Evolutionary conservation across 352 stramenopile species (phyloP).

Genomic region (Phytophthora kernoviae): DNA sequence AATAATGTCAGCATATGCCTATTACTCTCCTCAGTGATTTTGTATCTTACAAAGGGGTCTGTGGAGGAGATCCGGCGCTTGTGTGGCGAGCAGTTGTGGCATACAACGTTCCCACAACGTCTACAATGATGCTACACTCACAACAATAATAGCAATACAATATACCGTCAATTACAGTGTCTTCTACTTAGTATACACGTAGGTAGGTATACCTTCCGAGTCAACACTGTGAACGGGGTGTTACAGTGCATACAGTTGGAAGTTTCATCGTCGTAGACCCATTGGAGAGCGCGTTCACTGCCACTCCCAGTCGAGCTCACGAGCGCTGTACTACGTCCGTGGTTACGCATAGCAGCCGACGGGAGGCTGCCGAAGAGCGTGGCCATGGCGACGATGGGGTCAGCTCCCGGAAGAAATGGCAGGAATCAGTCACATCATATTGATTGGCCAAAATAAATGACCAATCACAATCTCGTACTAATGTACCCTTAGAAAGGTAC

Average conservation of each 20-base stretch:
- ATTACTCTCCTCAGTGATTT: constrained; percentile 2
- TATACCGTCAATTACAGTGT: neutral
- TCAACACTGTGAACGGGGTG: constrained; percentile 81
- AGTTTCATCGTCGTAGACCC: constrained; percentile 86
- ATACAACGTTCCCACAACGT: constrained; percentile 85
- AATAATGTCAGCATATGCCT: constrained; percentile 12
- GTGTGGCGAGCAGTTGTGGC: constrained; percentile 86
- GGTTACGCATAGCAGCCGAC: constrained; percentile 58
- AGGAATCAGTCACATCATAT: neutral
- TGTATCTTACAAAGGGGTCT: constrained; percentile 74
- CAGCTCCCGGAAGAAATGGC: constrained; percentile 1
- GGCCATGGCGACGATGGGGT: constrained; percentile 41
- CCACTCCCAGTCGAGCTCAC: constrained; percentile 28
- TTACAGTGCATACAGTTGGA: constrained; percentile 90
- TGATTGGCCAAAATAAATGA: constrained; percentile 10
- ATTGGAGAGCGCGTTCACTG: constrained; percentile 71
- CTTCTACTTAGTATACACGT: neutral
- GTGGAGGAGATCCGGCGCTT: constrained; percentile 82
- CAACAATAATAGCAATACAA: neutral
- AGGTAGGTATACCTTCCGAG: constrained; percentile 59
- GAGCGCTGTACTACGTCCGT: constrained; percentile 45
- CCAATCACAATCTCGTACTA: constrained; percentile 12
- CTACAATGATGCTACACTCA: constrained; percentile 75
- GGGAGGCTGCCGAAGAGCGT: constrained; percentile 76
- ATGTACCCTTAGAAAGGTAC: neutral